Base-by-base conservation (phyloP, 1,284 basidiomycete genomes). In the Wolfiporia cocos region DNA sequence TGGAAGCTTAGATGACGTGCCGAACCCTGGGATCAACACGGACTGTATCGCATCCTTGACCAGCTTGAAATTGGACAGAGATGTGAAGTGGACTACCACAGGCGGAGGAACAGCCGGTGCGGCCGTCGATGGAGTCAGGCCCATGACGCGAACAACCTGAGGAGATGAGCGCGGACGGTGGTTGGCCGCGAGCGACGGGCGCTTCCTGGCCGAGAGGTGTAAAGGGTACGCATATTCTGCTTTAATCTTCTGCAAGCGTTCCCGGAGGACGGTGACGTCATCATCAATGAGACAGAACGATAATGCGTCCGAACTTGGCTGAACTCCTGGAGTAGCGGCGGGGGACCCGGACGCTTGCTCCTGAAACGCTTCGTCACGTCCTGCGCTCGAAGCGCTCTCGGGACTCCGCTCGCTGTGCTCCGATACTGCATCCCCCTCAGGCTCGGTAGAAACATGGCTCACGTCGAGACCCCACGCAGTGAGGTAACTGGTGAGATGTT, bases 401-500 rank as follows among this genome's bases (percentile, higher is more conserved):
- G 44, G 24, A 14, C 26, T 38, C 12, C 39, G 37, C 30, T 52
- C 52, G 15, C 49, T 43, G 10, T 41, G 26, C 32, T 57, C 55
- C 5, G 48, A 39, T 12, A 49, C 44, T 15, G 61, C 65, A 39
- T 81, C 79, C 2, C 64, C 62, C 18, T 70, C 72, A 6, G 69
- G 69, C 44, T 80, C 79, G 2, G 74, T 73, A 3, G 89, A 81
- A 28, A 91, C 73, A 62, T 92, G 90, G 39, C 78, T 84, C 34
- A 96, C 84, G 54, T 95, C 90, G 75, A 96, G 76, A 14, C 92
- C 92, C 92, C 93, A 96, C 3, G 86, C 78, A n/a, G 87, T 88
- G 43, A 96, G 74, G 63, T 94, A 94, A 51, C 83, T 86, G 26
- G 91, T 92, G 20, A 97, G 69, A 60, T 94, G 90, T 38, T 88